Percentiles rank a stretch among this genome's conserved stretches.
phyloP scores from a whole-genome alignment of 2,329 filamentous ascomycete species.

The Cladosporium sp. region DNA sequence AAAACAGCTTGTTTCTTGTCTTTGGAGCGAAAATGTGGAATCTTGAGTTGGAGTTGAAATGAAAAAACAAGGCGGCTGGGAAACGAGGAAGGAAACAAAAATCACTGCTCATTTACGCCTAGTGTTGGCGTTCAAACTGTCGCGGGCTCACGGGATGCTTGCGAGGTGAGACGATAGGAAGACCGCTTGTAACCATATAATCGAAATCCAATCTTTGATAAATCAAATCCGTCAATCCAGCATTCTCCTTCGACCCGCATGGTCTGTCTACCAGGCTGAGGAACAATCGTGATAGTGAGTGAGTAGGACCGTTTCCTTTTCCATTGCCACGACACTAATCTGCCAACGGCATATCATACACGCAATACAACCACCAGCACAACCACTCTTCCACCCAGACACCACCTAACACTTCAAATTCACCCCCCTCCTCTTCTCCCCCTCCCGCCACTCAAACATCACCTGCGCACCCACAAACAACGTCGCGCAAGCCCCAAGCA shows the following conservation, averaged over 20 bases:
- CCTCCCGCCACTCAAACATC: constrained; percentile 94
- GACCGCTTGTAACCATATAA: background rate
- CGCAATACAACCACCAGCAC: background rate
- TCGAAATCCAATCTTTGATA: background rate
- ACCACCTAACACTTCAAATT: constrained; percentile 74
- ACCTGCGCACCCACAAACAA: constrained; percentile 85
- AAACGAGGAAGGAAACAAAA: background rate
- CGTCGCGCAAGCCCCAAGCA: constrained; percentile 68
- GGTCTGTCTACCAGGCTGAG: background rate
- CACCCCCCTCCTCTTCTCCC: constrained; percentile 79
- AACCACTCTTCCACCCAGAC: background rate
- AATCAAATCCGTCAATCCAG: too few species aligned
- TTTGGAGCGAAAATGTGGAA: background rate
- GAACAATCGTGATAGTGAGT: background rate
- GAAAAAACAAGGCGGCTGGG: background rate
- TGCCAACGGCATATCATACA: background rate
- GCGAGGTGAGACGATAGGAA: background rate
- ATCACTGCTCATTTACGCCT: background rate
- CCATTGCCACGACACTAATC: background rate
- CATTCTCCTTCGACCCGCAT: too few species aligned
- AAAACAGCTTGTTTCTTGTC: background rate
- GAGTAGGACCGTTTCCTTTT: background rate
- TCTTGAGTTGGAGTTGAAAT: background rate
- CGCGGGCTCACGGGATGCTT: background rate
- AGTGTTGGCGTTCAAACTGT: background rate